These are phyloP conservation scores for Oryza nivara DNA, from an alignment of 176 grass and related monocot genomes.

Conservation along the genomic window DNA sequence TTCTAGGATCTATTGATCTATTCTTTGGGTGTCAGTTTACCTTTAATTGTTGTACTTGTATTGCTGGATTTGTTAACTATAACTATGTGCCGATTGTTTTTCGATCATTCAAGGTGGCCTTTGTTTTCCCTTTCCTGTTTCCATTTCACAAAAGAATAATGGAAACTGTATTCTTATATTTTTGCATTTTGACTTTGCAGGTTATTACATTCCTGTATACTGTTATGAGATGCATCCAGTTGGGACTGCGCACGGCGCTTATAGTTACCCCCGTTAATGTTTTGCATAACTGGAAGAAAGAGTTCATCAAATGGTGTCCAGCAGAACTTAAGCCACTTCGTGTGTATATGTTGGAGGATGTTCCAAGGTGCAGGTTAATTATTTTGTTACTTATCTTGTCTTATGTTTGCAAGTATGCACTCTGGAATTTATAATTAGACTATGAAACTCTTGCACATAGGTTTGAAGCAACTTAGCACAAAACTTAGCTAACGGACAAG, in stretches of 20 bases:
- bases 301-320: conserved; percentile 89
- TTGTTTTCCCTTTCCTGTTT: conserved; percentile 25
- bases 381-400: conserved; percentile 38
- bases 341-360: conserved; percentile 91
- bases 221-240: conserved; percentile 72
- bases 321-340: conserved; percentile 76
- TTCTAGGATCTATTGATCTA: conserved; percentile 8
- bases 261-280: conserved; percentile 98
- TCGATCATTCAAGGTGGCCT: not conserved
- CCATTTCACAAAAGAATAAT: conserved; percentile 20
- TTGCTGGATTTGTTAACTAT: conserved; percentile 26
- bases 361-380: conserved; percentile 60
- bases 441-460: not conserved
- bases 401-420: not conserved
- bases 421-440: not conserved
- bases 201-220: conserved; percentile 96
- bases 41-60: not conserved
- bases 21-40: not conserved
- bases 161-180: conserved; percentile 29
- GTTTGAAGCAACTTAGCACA: not conserved
- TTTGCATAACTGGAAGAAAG: conserved; percentile 92
- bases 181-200: conserved; percentile 49
- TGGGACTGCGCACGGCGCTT: conserved; percentile 80
- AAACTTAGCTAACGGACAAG: not conserved
- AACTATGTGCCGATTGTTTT: not conserved